Evolutionary conservation across 1,284 basidiomycete species (phyloP), one percentile per base, ranked within the genome.

Genomic region (Heterobasidion parviporum): DNA sequence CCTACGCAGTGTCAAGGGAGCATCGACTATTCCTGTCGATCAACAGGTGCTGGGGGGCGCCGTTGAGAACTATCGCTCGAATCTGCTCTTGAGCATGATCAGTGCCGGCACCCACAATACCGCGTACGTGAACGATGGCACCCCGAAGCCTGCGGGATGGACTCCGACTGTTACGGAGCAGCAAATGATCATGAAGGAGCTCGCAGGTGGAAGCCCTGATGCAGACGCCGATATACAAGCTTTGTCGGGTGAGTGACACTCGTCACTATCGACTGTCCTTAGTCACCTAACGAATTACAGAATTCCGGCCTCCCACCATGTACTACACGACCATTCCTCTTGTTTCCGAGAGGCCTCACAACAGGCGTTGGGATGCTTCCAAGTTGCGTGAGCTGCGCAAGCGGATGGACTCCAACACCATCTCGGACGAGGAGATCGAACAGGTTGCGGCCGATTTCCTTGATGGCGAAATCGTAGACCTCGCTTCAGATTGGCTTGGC

Each of bases 401-500:
- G 74, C 81, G 89, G 55, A 79, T 98, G 60, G 95, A 89, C 66
- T 86, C 86, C 15, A 89, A 88, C 34, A 85, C 82, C 7, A 89
- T 94, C 74, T 79, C 82, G 2, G 79, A 83, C n/a, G 88, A 89
- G 54, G 94, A 98, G 69, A 87, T 94, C 55, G 96, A 99, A 69
- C 82, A 85, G 63, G 86, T 97, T 55, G 92, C 94, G 3, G 79
- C 79, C 48, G 94, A 98, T 67, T 87, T 96, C 67, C 76, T 98
- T 59, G 93, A 96, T 61, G 92, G 86, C 34, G 88, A 92, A 68
- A 91, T 92, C 59, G 87, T 94, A n/a, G 89, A 96, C 68, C 81
- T 98, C 58, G 88, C 95, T n/a, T 93, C 92, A 45, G 95, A 99
- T 71, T 99, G 97, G 86, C 90, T 99, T 62, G 97, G 97, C 59